Base-by-base conservation (phyloP, 257 asterid species). In the Ajuga chamaepitys region DNA sequence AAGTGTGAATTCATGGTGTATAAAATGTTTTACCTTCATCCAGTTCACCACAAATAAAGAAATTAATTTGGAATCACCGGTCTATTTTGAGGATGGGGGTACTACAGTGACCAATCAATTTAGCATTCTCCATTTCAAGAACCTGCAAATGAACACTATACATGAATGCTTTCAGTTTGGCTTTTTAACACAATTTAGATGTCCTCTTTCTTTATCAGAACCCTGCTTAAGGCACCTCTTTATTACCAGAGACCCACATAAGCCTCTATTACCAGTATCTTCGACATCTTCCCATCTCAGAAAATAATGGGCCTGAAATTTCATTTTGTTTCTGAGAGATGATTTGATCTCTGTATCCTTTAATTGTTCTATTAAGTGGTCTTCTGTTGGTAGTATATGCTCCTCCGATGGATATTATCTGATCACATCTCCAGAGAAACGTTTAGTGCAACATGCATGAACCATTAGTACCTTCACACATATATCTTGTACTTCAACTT, bases 391-490 rank as follows among this genome's bases (percentile, higher is more conserved):
- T 51, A 7, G 38, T 42, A 9, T 46, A 18, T 30, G 11, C 0
- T 38, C 9, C 30, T 30, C 12, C 4, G 47, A 66, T 42, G 37
- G 52, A 35, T 59, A 44, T 2, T 16, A 12, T 61, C 34, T 64
- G 44, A 59, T 70, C 57, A 44, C 51, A 46, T 64, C 60, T 59
- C 51, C 25, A 38, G 70, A 42, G 34, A 9, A 30, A 9, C 54
- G 35, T 24, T 37, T 53, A 44, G 30, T 11, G 51, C 51, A 64
- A 46, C 17, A 21, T 64, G 58, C 25, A n/a, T 5, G 21, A 61
- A n/a, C 7, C 9, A 17, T 50, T 21, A 14, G 13, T 8, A n/a
- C 42, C 41, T 51, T 8, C 13, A 44, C 26, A 12, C 14, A 18
- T 46, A n/a, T 54, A 9, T 45, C 2, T 50, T n/a, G 25, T 62